Evolutionary conservation across 768 basidiomycete species (phyloP), one percentile per base, ranked within the genome.

Genomic region (Hysterangium stoloniferum): DNA sequence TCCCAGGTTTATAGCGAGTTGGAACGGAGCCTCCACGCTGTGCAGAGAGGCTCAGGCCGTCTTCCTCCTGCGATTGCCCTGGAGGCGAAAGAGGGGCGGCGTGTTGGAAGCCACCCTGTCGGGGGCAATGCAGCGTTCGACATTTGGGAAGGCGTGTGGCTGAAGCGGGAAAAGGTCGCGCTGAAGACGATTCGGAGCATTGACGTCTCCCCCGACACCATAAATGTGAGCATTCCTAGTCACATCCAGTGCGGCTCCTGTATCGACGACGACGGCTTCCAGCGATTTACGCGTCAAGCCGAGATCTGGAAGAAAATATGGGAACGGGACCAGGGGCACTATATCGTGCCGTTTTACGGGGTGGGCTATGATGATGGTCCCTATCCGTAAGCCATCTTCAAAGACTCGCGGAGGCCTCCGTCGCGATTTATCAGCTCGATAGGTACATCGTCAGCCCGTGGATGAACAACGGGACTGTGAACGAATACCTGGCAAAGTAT

Each of bases 371-470:
- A 65, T n/a, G 76, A 79, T 53, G 76, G 76, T 0, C 78, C 78
- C 15, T 79, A 74, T 51, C 78, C 78, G 72, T 78, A 35, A 56
- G 11, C 20, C 48, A 31, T 48, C 20, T 6, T 28, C 43, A 6
- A 9, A 6, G 8, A 37, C 13, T n/a, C n/a, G n/a, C n/a, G n/a
- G n/a, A n/a, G n/a, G n/a, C n/a, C n/a, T n/a, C n/a, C n/a, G n/a
- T n/a, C 20, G 25, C 22, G 4, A 34, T 31, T 12, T 43, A 19
- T 20, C 15, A n/a, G n/a, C n/a, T 40, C 28, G 43, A 33, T 47
- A 78, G 77, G 29, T 79, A 75, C 54, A 76, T 80, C 64, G 71
- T 80, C 34, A 78, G 74, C 56, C 78, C 77, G 20, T 80, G 78
- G 78, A 74, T 75, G 60, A 60, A 63, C 22, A 71, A 78, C 45